Evolutionary conservation across 257 asterid species (phyloP).

Genomic region (Solanum bulbocastanum): DNA sequence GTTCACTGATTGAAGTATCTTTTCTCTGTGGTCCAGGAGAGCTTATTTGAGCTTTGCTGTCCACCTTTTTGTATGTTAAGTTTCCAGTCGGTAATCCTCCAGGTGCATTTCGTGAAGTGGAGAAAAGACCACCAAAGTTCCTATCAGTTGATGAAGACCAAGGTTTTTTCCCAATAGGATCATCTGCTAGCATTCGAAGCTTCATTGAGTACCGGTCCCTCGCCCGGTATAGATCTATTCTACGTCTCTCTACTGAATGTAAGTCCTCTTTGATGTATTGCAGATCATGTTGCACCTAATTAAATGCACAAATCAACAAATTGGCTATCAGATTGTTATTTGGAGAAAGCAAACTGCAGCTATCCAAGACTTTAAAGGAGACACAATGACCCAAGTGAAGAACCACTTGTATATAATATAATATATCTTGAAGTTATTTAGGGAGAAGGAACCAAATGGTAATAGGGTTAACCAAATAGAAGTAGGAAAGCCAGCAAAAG

Average conservation of each 20-base stretch:
- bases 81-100: conserved; percentile 36
- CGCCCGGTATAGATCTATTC: conserved; percentile 57
- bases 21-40: conserved; percentile 35
- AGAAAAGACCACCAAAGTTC: conserved; percentile 28
- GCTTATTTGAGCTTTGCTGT: conserved; percentile 24
- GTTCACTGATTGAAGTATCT: conserved; percentile 39
- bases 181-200: conserved; percentile 45
- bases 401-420: not conserved
- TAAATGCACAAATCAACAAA: not conserved
- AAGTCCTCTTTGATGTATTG: conserved; percentile 58
- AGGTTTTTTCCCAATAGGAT: conserved; percentile 32
- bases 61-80: conserved; percentile 36
- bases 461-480: not conserved
- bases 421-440: not conserved
- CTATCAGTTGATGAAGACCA: conserved; percentile 36
- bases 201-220: conserved; percentile 59
- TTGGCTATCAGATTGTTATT: not conserved
- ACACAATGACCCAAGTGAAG: not conserved
- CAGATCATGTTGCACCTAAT: conserved; percentile 58
- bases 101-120: conserved; percentile 41
- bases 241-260: conserved; percentile 54
- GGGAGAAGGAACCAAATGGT: not conserved
- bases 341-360: not conserved
- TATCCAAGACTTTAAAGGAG: not conserved
- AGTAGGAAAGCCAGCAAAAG: not conserved